Evolutionary conservation across 306 rosid species (phyloP), one percentile per base, ranked within the genome.

Genomic region (Cyamopsis tetragonoloba): DNA sequence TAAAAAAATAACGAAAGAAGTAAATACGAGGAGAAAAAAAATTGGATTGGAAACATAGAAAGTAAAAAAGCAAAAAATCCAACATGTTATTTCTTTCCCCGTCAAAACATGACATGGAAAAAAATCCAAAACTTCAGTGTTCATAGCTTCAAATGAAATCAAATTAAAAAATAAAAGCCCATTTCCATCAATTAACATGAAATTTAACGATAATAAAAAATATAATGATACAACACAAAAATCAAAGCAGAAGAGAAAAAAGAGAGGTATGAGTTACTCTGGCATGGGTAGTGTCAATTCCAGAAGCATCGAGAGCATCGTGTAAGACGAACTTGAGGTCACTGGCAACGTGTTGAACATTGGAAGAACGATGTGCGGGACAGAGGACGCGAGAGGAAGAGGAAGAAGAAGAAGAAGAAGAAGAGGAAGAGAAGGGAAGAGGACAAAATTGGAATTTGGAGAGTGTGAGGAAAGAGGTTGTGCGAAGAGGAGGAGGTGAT

Each of bases 221-320:
- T 0, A 7, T 3, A 58, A 50, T 5, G 23, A n/a, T 20, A 22
- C 4, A 35, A 41, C 12, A 38, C 6, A 4, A 10, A 54, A 38
- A 26, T 14, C 5, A 24, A 38, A 44, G 9, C 30, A 28, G 44
- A 42, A 44, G 17, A 71, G n/a, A 50, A 12, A 13, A 41, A 23
- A n/a, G 14, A 7, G 11, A 44, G 1, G 11, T 6, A 4, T 6
- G 2, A 13, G 0, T 38, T 68, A 92, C 98, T 80, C 90, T 87
- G 53, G 98, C 95, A 55, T 78, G 83, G 26, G 83, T 69, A 53
- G 97, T 81, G 61, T 74, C 77, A 62, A 82, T 84, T 78, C 97
- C 96, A 65, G 89, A 84, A 60, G 96, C 87, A 66, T 88, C 87
- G 43, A 93, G 83, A 58, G 96, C 88, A 53, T 89, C 91, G 72